phyloP scores from a whole-genome alignment of 148 eudicot species.

The Rhododendron henanense region DNA sequence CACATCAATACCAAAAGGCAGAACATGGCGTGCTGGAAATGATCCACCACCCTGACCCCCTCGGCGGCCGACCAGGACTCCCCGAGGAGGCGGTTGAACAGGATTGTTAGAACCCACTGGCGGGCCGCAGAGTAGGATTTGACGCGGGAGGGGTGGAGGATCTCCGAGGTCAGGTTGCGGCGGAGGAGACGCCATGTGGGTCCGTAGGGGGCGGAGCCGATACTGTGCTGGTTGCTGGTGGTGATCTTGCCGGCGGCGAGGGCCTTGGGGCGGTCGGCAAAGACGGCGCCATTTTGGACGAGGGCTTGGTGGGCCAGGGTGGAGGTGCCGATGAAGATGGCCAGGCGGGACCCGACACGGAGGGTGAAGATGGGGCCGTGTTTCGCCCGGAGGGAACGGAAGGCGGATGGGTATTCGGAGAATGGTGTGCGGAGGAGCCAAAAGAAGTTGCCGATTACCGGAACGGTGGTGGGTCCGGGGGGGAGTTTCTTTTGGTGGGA shows the following conservation, averaged over 20 bases:
- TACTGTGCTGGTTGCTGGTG: constrained; percentile 8
- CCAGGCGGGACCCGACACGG: neutral
- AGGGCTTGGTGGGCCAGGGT: constrained; percentile 10
- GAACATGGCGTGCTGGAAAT: no score
- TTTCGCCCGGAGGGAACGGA: constrained; percentile 24
- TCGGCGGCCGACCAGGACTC: no score
- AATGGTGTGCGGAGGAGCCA: constrained; percentile 34
- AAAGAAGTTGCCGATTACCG: constrained; percentile 29
- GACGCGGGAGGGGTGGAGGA: no score
- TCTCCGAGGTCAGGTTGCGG: no score
- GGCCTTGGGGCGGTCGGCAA: constrained; percentile 18
- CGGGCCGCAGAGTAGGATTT: no score
- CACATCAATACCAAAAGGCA: no score
- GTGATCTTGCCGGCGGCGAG: constrained; percentile 19
- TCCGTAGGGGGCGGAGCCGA: constrained; percentile 11
- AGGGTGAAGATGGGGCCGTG: constrained; percentile 41
- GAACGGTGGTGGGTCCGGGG: constrained; percentile 44
- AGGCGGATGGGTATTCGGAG: constrained; percentile 34
- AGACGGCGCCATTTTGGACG: constrained; percentile 46
- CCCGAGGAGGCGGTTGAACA: no score
- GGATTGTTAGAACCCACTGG: no score
- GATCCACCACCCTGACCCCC: no score
- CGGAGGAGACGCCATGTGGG: constrained; percentile 77
- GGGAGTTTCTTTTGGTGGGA: constrained; percentile 28
- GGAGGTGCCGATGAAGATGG: constrained; percentile 18